Percentiles rank a stretch among this genome's conserved stretches.
phyloP scores from a whole-genome alignment of 768 basidiomycete species.

The Pisolithus microcarpus region DNA sequence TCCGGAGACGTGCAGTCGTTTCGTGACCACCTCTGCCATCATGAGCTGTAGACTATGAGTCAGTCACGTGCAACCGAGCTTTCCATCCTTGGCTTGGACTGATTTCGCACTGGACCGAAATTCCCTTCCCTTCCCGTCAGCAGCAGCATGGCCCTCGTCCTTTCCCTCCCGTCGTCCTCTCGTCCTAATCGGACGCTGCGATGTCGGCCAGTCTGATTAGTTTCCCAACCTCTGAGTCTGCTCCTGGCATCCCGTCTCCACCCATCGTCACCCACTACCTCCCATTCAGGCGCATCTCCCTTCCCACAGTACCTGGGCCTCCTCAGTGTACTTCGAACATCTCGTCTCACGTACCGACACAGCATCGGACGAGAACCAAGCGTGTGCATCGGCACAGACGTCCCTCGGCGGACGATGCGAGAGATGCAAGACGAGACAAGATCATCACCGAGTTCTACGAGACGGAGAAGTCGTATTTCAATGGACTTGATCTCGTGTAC shows the following conservation, averaged over 20 bases:
- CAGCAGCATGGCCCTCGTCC: no score
- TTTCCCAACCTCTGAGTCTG: slow-evolving; percentile 26
- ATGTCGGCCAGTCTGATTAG: slow-evolving; percentile 18
- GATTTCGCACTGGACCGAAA: slow-evolving; percentile 4
- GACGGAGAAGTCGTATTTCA: slow-evolving; percentile 75
- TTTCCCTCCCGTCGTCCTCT: background rate
- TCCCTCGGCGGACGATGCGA: slow-evolving; percentile 41
- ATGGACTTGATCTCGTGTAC: slow-evolving; percentile 78
- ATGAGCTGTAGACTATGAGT: no score
- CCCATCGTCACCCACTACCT: slow-evolving; percentile 37
- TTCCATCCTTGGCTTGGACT: slow-evolving; percentile 12
- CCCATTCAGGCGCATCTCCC: slow-evolving; percentile 58
- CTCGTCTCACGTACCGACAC: slow-evolving; percentile 64
- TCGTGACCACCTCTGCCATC: no score
- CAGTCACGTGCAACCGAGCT: background rate
- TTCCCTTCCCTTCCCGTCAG: no score
- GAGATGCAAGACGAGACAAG: slow-evolving; percentile 52
- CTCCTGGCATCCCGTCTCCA: slow-evolving; percentile 13
- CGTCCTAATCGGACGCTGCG: background rate
- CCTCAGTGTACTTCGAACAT: slow-evolving; percentile 36
- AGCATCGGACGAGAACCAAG: slow-evolving; percentile 69
- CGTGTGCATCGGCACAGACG: slow-evolving; percentile 16
- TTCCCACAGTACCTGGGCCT: slow-evolving; percentile 44
- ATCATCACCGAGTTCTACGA: slow-evolving; percentile 76
- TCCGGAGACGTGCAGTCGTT: no score